phyloP scores from a whole-genome alignment of 2,329 filamentous ascomycete genomes.

The Aspergillus niger region DNA sequence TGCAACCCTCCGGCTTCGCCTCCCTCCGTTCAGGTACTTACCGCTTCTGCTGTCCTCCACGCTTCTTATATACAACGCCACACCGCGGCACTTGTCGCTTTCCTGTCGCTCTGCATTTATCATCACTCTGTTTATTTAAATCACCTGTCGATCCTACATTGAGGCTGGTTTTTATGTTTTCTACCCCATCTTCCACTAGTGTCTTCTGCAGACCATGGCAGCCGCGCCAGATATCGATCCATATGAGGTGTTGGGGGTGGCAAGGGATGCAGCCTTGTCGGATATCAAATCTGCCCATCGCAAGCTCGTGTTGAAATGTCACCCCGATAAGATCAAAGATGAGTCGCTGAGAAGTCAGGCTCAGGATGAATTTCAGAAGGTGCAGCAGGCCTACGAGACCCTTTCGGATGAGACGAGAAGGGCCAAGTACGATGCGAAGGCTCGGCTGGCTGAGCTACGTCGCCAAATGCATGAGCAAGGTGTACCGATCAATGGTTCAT shows the following conservation, averaged over 20 bases:
- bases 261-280: constrained; percentile 67
- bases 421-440: constrained; percentile 74
- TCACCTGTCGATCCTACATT: constrained; percentile 1
- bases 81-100: neutral
- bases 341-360: constrained; percentile 74
- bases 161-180: constrained; percentile 23
- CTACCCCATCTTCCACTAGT: constrained; percentile 7
- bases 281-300: constrained; percentile 79
- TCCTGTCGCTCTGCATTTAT: neutral
- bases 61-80: constrained; percentile 15
- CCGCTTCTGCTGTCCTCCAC: constrained; percentile 8
- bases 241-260: constrained; percentile 74
- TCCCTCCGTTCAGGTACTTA: constrained; percentile 13
- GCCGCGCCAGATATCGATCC: constrained; percentile 62
- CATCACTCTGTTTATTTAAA: constrained; percentile 7
- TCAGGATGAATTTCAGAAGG: constrained; percentile 84
- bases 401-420: constrained; percentile 76
- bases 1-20: constrained; percentile 14
- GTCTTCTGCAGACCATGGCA: constrained; percentile 26
- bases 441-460: constrained; percentile 66
- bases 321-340: constrained; percentile 88
- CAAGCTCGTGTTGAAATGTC: constrained; percentile 83
- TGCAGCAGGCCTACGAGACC: constrained; percentile 90
- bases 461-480: constrained; percentile 56
- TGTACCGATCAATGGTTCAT: constrained; percentile 16